Evolutionary conservation across 208 protist genomes (phyloP), one percentile per base, ranked within the genome.

Genomic region (Strigomonas galati): DNA sequence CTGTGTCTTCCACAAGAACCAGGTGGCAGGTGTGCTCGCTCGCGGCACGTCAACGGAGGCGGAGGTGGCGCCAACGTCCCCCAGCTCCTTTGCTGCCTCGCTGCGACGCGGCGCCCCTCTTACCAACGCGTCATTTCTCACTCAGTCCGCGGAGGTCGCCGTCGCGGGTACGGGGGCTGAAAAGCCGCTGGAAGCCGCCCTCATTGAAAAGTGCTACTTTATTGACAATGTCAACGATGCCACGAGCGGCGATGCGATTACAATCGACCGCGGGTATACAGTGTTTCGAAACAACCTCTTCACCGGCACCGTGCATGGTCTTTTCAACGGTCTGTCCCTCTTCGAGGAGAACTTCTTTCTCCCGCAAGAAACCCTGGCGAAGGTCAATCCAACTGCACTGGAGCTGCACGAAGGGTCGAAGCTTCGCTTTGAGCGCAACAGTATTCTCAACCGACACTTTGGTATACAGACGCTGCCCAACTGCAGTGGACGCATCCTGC

Each of bases 151-250:
- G 10, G 31, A 43, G 27, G 24, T 37, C 7, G 1, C 35, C 24
- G 40, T 26, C 19, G 17, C 19, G 6, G 24, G 46, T 6, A 55
- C 26, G 15, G 67, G 31, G 4, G 23, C 27, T 19, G 40, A 70
- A 28, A 37, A 48, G 31, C 37, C 63, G 19, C 35, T 65, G 0
- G 76, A 71, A 30, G 70, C 48, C 24, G 85, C 76, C 1, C 31
- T 75, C 0, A 74, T 93, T 54, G 72, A 84, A 28, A 49, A 73
- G 32, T 91, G 84, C 68, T 86, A 82, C 46, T 95, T 95, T 55
- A 21, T 40, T 0, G 54, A 78, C 37, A 95, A 93, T 43, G 37
- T 30, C 24, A 75, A 69, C 40, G 61, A 76, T 4, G 61, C 65
- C 5, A 70, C 53, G 5, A 65, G 53, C 21, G 87, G 90, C 19